These are phyloP conservation scores for Lachancea sp. DNA, from an alignment of 805 yeast species.

Conservation along the genomic window DNA sequence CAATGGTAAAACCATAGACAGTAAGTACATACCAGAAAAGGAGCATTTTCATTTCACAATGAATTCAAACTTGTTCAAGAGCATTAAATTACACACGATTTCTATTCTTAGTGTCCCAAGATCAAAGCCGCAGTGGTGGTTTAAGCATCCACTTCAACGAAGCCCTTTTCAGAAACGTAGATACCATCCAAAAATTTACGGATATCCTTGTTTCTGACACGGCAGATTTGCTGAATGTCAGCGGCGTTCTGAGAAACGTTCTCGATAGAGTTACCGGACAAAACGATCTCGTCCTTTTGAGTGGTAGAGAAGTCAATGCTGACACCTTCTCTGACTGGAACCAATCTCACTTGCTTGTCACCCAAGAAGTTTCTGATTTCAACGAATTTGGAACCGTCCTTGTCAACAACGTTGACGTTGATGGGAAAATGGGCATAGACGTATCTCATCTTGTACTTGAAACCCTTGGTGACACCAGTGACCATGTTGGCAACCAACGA, in stretches of 20 bases:
- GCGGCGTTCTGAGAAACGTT: slow-evolving; percentile 98
- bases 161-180: slow-evolving; percentile 95
- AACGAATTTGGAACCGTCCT: slow-evolving; percentile 65
- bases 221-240: slow-evolving; percentile 94
- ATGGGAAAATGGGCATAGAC: slow-evolving; percentile 99
- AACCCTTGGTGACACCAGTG: slow-evolving; percentile 99
- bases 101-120: background rate
- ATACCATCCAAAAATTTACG: slow-evolving; percentile 99
- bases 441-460: slow-evolving; percentile 99
- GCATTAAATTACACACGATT: background rate
- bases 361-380: slow-evolving; percentile 99
- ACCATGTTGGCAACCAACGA: slow-evolving; percentile 89
- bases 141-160: slow-evolving; percentile 57
- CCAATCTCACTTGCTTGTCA: slow-evolving; percentile 93
- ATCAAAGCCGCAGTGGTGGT: background rate
- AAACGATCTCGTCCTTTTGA: slow-evolving; percentile 91
- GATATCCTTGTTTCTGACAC: slow-evolving; percentile 99
- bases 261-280: slow-evolving; percentile 94
- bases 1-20: slow-evolving; percentile 18
- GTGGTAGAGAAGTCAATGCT: slow-evolving; percentile 68
- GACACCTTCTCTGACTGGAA: slow-evolving; percentile 86
- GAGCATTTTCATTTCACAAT: background rate
- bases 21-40: background rate
- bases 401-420: slow-evolving; percentile 86
- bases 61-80: background rate